These are phyloP conservation scores for Lonicera japonica DNA, from an alignment of 129 eudicot species.

Conservation along the genomic window DNA sequence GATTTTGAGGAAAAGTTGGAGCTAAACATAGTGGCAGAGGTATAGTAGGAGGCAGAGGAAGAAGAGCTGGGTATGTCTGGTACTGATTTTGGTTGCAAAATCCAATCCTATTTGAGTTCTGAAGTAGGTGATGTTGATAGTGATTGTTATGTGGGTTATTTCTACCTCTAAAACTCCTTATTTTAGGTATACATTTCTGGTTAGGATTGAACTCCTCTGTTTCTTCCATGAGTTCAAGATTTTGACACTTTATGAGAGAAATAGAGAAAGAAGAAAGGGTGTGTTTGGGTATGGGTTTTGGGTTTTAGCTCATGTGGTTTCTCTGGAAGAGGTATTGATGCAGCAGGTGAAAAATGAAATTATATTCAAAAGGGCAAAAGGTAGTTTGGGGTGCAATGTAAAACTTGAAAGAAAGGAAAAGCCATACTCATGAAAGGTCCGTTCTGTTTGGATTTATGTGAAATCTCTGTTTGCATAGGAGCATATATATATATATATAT, in stretches of 20 bases:
- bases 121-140: constrained; percentile 36
- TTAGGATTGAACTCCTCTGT: constrained; percentile 37
- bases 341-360: background rate
- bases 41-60: constrained; percentile 55
- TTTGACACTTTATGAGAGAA: constrained; percentile 33
- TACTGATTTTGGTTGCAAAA: constrained; percentile 46
- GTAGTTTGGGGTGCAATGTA: background rate
- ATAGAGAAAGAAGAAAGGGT: constrained; percentile 16
- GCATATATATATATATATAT: background rate
- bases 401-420: background rate
- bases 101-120: constrained; percentile 32
- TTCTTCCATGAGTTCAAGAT: constrained; percentile 53
- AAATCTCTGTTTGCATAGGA: background rate
- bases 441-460: background rate
- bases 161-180: constrained; percentile 31
- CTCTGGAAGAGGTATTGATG: background rate
- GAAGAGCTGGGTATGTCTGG: constrained; percentile 37
- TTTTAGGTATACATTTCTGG: constrained; percentile 54
- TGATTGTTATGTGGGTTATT: constrained; percentile 23
- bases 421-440: too few relatives aligned
- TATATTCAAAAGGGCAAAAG: background rate
- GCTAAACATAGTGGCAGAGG: constrained; percentile 44
- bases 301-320: background rate
- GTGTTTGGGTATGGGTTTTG: constrained; percentile 24
- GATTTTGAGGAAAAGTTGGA: constrained; percentile 40